Evolutionary conservation across 768 basidiomycete genomes (phyloP).

Genomic region (Suillus placidus): DNA sequence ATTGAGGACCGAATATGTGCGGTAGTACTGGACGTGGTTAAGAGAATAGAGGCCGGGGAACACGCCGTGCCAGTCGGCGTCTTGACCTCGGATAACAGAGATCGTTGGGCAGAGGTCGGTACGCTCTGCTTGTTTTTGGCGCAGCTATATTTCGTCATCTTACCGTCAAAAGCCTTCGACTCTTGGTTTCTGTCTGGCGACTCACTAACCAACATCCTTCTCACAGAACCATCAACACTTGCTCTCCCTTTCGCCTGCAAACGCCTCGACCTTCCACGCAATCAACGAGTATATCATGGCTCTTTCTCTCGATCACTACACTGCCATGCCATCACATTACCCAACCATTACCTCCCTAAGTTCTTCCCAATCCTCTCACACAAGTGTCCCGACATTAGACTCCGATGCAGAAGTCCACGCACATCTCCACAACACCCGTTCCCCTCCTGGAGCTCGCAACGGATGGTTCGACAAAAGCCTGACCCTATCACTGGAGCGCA

Average conservation of each 20-base stretch:
- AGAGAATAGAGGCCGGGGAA: slow-evolving; percentile 54
- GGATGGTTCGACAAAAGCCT: slow-evolving; percentile 91
- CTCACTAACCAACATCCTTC: slow-evolving; percentile 7
- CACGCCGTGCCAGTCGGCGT: slow-evolving; percentile 63
- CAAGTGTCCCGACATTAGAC: slow-evolving; percentile 22
- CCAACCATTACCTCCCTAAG: slow-evolving; percentile 29
- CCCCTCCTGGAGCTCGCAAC: slow-evolving; percentile 68
- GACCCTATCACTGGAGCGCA: slow-evolving; percentile 81
- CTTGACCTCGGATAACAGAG: slow-evolving; percentile 79
- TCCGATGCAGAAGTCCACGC: slow-evolving; percentile 53
- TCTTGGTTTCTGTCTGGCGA: neutral
- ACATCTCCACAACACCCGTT: slow-evolving; percentile 75
- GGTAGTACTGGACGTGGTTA: slow-evolving; percentile 59
- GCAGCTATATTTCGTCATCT: too few relatives aligned
- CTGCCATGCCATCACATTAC: slow-evolving; percentile 29
- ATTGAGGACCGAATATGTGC: slow-evolving; percentile 51
- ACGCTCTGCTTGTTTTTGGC: too few relatives aligned
- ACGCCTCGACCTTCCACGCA: slow-evolving; percentile 57
- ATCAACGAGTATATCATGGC: slow-evolving; percentile 79
- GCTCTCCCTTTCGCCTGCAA: slow-evolving; percentile 64
- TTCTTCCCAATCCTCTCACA: slow-evolving; percentile 17
- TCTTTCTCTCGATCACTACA: slow-evolving; percentile 80
- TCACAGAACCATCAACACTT: slow-evolving; percentile 72
- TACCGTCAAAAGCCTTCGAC: too few relatives aligned
- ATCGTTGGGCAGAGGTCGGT: slow-evolving; percentile 77